Conservation (phyloP, 2,329 filamentous ascomycete species). For the Pyrenochaeta sp. region DNA sequence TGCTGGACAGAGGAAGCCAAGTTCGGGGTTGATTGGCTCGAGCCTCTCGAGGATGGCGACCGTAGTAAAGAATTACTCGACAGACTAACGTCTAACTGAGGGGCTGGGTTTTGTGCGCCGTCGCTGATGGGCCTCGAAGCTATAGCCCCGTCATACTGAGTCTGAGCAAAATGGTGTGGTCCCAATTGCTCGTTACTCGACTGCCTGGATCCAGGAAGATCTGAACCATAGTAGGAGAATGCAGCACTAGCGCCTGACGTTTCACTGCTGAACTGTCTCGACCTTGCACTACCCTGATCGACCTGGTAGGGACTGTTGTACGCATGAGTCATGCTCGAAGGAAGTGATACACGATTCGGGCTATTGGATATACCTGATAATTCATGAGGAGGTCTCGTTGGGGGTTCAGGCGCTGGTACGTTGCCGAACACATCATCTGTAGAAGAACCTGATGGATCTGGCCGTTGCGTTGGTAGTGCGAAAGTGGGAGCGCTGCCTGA, state of each 20-base stretch:
- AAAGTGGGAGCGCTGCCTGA: constrained; percentile 27
- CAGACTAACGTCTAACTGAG: background rate
- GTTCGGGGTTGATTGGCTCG: constrained; percentile 15
- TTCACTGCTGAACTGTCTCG: constrained; percentile 32
- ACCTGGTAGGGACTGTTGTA: background rate
- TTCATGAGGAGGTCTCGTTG: background rate
- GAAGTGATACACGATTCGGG: background rate
- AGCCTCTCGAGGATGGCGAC: constrained; percentile 1
- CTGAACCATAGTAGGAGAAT: constrained; percentile 44
- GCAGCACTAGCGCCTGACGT: constrained; percentile 37
- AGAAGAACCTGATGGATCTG: constrained; percentile 4
- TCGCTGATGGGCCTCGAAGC: constrained; percentile 15
- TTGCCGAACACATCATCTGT: constrained; percentile 27
- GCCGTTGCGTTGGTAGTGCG: constrained; percentile 6
- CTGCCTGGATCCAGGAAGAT: constrained; percentile 33
- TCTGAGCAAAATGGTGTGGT: constrained; percentile 14
- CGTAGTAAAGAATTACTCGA: background rate
- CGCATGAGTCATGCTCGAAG: background rate
- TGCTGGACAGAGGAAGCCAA: background rate
- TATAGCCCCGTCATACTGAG: constrained; percentile 35
- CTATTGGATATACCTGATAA: background rate
- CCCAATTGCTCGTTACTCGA: constrained; percentile 33
- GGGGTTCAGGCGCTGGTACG: constrained; percentile 5
- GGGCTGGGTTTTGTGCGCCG: background rate
- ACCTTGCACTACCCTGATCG: background rate